Conservation (phyloP, 2,329 filamentous ascomycete genomes). For the Aureobasidium sp. region DNA sequence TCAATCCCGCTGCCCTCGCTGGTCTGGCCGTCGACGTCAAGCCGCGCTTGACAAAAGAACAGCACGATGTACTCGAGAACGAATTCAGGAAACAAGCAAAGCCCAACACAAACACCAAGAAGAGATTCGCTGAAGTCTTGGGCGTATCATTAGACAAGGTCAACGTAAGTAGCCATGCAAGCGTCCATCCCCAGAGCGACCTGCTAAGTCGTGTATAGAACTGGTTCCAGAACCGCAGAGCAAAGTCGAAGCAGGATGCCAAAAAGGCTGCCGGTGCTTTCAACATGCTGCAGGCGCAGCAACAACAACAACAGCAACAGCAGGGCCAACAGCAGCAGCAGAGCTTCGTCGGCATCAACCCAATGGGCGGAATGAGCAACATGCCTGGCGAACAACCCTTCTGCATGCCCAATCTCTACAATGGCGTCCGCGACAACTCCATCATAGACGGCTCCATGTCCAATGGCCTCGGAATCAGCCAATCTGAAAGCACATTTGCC, state of each 20-base stretch:
- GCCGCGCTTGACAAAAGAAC: slow-evolving; percentile 46
- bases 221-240: slow-evolving; percentile 49
- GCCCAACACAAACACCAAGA: slow-evolving; percentile 45
- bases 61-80: slow-evolving; percentile 46
- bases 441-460: slow-evolving; percentile 17
- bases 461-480: slow-evolving; percentile 17
- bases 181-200: not conserved
- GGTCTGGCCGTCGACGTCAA: slow-evolving; percentile 36
- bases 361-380: slow-evolving; percentile 16
- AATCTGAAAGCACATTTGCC: not conserved
- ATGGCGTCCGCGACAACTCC: slow-evolving; percentile 25
- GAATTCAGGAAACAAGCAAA: slow-evolving; percentile 44
- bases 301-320: slow-evolving; percentile 10
- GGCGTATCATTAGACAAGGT: slow-evolving; percentile 47
- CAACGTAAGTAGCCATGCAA: slow-evolving; percentile 36
- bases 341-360: slow-evolving; percentile 11
- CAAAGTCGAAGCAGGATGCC: slow-evolving; percentile 47
- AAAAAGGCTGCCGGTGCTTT: slow-evolving; percentile 37
- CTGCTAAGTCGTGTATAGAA: slow-evolving; percentile 32
- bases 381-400: slow-evolving; percentile 29
- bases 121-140: slow-evolving; percentile 42
- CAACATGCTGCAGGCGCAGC: slow-evolving; percentile 22
- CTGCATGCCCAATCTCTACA: slow-evolving; percentile 25
- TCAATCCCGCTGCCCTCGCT: slow-evolving; percentile 24
- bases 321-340: slow-evolving; percentile 17